Base-by-base conservation (phyloP, 2,329 filamentous ascomycete genomes). In the Gliomastix tumulicola region DNA sequence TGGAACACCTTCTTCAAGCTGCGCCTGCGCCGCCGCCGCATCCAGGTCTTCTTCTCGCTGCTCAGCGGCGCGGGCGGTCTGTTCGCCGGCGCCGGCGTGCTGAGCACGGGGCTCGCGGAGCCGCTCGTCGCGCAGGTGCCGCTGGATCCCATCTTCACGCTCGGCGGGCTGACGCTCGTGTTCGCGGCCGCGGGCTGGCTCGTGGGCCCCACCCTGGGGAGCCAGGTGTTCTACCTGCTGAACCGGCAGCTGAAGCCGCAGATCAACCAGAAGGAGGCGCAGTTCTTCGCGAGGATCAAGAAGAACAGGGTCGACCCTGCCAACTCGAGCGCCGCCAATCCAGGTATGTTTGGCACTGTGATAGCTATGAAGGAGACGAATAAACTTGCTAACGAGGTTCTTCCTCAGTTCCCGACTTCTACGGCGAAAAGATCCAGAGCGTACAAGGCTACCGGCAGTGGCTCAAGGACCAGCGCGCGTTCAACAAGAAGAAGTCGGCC, bases 351-450 rank as follows among this genome's bases (percentile, higher is more conserved):
- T 20, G 9, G 4, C 21, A 19, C 23, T 28, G 12, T 18, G 34
- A 32, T 17, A 28, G 34, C 15, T 8, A 18, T 25, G 21, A n/a
- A n/a, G n/a, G n/a, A n/a, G n/a, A n/a, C n/a, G n/a, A n/a, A n/a
- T 25, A 9, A n/a, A 25, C 11, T n/a, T n/a, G 7, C 13, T 16
- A 8, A 11, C 15, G 11, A 12, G 15, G n/a, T 16, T 28, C 10
- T n/a, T 5, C 7, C 32, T 4, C 36, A 74, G 86, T 95, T 2
- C 89, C 90, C 30, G 92, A 98, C 59, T 98, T 95, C 65, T 98
- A 98, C 54, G 92, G 92, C 51, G 92, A 98, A 68, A 97, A 96
- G 74, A 95, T 98, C 51, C 86, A 85, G 35, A 95, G 88, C 51
- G 88, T 97, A 17, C 74, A 81, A 37, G 89, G 87, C 32, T 98